Base-by-base conservation (phyloP, 345 rosid species). In the Eucalyptus regnans region DNA sequence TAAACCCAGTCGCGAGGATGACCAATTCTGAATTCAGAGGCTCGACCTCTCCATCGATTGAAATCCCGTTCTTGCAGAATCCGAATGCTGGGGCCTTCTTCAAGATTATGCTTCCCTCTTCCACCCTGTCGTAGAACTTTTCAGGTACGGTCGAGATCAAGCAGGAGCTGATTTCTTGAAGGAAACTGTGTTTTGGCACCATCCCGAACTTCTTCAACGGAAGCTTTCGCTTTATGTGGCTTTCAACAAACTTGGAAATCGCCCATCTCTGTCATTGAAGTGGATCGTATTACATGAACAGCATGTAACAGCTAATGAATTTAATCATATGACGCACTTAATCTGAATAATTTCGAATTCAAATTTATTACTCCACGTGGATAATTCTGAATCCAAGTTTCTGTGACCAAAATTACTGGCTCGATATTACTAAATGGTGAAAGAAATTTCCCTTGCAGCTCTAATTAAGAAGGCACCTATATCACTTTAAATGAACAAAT, bases 31-130 rank as follows among this genome's bases (percentile, higher is more conserved):
- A 76, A 86, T 93, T 87, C 15, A 93, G 46, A n/a, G 91, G 87
- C 44, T 86, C 25, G 25, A 11, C 33, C n/a, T 90, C 89, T 27
- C 92, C 90, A 20, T 91, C 88, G 33, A 91, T 83, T 17, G 43
- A 31, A 80, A 94, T 56, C 16, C 92, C 94, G 5, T 90, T 84
- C 62, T 87, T 88, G 80, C 89, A 91, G 89, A 94, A 93, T 89
- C 89, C 85, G 18, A 93, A 90, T 10, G 46, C 86, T 9, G 60
- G 93, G 46, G 94, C 89, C 90, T 94, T 94, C 89, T 89, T 91
- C 86, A 94, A 54, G 46, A 80, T 31, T 89, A 94, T 91, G 91
- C 93, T 90, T 86, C 95, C 95, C 88, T 92, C 91, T 27, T 93
- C 92, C 43, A 93, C 93, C 89, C 52, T 89, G 37, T 92, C 92